A percentile compares a stretch with the other conserved stretches of the same genome.
Evolutionary conservation across 805 yeast species (phyloP).

Genomic region (Saturnispora silvae): DNA sequence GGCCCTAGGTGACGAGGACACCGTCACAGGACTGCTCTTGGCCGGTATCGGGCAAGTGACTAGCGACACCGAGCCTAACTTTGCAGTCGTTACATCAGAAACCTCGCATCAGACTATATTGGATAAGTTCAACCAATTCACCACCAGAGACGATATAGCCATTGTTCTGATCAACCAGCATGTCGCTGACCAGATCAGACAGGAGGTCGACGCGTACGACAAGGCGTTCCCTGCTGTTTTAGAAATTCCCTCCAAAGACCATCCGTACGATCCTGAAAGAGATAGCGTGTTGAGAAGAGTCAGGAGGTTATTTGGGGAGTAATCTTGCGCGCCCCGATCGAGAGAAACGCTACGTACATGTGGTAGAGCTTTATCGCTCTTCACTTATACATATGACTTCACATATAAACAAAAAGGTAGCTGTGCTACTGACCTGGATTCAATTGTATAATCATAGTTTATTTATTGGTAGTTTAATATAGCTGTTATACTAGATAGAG

Average conservation of each 20-base stretch:
- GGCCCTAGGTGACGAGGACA: slow-evolving; percentile 95
- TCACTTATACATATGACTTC: no score
- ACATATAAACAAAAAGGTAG: no score
- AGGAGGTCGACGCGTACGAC: slow-evolving; percentile 69
- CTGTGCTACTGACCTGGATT: no score
- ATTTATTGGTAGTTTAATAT: no score
- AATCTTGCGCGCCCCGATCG: not conserved
- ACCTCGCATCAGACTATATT: slow-evolving; percentile 70
- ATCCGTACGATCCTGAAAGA: slow-evolving; percentile 97
- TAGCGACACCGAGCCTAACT: slow-evolving; percentile 63
- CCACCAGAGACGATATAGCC: slow-evolving; percentile 83
- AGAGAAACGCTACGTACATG: no score
- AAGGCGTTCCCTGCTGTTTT: slow-evolving; percentile 92
- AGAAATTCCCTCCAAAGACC: slow-evolving; percentile 97
- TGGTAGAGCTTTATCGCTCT: no score
- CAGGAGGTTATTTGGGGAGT: slow-evolving; percentile 87
- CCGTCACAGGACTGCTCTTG: slow-evolving; percentile 87
- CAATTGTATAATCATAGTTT: no score
- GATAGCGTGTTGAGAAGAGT: slow-evolving; percentile 92
- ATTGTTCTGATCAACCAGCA: slow-evolving; percentile 89
- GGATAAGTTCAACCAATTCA: slow-evolving; percentile 63
- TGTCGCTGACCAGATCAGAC: slow-evolving; percentile 82
- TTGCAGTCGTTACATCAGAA: slow-evolving; percentile 65
- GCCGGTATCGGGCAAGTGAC: slow-evolving; percentile 92
- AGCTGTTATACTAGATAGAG: no score